These are phyloP conservation scores for Penicillium angulare DNA, from an alignment of 495 filamentous ascomycete genomes.

Conservation along the genomic window DNA sequence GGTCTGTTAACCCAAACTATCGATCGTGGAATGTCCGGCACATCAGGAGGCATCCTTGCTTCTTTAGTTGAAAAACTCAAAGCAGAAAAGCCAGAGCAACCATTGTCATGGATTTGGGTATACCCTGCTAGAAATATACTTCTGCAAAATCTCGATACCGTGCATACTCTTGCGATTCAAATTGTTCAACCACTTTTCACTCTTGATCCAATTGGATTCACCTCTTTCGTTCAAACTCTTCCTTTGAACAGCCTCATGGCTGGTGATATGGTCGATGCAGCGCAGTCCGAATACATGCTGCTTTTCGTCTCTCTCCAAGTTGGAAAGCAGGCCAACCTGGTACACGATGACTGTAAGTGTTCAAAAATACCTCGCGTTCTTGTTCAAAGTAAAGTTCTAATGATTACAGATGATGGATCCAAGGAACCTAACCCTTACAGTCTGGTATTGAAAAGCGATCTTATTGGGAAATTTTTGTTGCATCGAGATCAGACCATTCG, in stretches of 20 bases:
- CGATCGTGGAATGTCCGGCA: constrained; percentile 58
- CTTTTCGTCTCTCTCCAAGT: constrained; percentile 69
- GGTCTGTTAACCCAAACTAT: constrained; percentile 38
- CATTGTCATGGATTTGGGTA: constrained; percentile 34
- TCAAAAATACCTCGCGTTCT: not conserved
- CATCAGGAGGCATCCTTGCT: constrained; percentile 63
- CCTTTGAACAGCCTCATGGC: constrained; percentile 40
- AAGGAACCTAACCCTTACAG: constrained; percentile 15
- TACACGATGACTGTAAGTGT: constrained; percentile 68
- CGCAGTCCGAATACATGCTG: constrained; percentile 55
- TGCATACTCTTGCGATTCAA: constrained; percentile 69
- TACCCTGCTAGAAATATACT: constrained; percentile 35
- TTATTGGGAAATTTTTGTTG: constrained; percentile 56
- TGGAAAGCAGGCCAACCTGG: constrained; percentile 74
- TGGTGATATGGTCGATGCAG: constrained; percentile 39
- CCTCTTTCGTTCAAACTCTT: constrained; percentile 52
- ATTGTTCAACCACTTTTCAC: constrained; percentile 72
- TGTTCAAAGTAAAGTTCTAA: not conserved
- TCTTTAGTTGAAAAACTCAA: constrained; percentile 52
- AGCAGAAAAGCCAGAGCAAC: constrained; percentile 13
- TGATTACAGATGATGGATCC: constrained; percentile 27
- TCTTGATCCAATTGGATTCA: constrained; percentile 51
- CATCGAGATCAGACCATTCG: constrained; percentile 62
- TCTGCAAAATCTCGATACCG: constrained; percentile 46
- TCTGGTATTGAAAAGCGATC: constrained; percentile 39